Evolutionary conservation across 1,284 basidiomycete genomes (phyloP), one percentile per base, ranked within the genome.

Genomic region (Meira nashicola): DNA sequence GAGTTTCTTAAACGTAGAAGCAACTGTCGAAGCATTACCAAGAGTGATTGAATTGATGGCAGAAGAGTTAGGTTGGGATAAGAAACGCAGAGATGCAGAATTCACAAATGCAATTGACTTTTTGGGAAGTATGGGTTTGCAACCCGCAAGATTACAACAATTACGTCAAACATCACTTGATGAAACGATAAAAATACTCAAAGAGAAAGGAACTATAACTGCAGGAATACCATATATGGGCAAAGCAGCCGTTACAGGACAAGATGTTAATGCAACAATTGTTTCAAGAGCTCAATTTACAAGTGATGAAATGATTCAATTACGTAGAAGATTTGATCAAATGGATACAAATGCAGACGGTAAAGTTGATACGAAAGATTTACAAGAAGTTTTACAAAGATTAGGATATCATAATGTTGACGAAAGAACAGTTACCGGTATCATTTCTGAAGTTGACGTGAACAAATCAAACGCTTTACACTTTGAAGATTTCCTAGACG

Each of bases 11-110:
- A 93, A 96, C 79, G 88, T 87, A 1, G 88, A 89, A 71, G 89
- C 89, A 0, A 87, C 94, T 0, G 84, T 94, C 54, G 86, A 89
- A 54, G 85, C 88, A 0, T 84, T 97, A 59, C 92, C 93, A 1
- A 84, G 85, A 41, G 87, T 97, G 56, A 87, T 95, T 63, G 89
- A 92, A 59, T 88, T 95, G 77, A 95, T 97, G 92, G 85, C 86
- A 28, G 84, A 85, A 55, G 92, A 95, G 78, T 84, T 92, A 19
- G 83, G 84, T 33, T 96, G 93, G 93, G 82, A 84, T 66, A 78
- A 80, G 37, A 73, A 79, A 55, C 83, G 85, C 64, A 83, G 85
- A 69, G 79, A 82, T 62, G 71, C 82, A 52, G 86, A 91, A 53
- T 75, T 68, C 59, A 53, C 54, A 2, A 67, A 73, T n/a, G 50